Evolutionary conservation across 257 asterid species (phyloP).

Genomic region (Nicotiana attenuata): DNA sequence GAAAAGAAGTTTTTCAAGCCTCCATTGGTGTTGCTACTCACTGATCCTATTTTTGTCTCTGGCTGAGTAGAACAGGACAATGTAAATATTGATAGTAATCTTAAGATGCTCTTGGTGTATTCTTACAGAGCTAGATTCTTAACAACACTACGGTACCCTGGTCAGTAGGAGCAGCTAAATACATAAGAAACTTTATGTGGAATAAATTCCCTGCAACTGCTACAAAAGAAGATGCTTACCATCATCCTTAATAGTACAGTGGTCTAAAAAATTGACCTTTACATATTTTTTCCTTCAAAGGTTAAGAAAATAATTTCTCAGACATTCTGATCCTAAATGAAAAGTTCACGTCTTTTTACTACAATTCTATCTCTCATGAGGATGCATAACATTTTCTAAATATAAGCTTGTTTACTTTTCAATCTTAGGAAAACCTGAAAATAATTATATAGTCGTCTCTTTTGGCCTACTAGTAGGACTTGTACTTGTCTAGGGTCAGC

Average conservation of each 20-base stretch:
- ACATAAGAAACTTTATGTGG: not conserved
- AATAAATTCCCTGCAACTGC: conserved; percentile 4
- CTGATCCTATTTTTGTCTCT: not conserved
- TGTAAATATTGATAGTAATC: not conserved
- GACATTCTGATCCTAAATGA: not conserved
- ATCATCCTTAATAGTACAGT: not conserved
- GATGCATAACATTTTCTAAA: not conserved
- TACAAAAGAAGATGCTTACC: not conserved
- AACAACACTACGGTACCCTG: not conserved
- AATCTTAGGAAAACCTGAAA: not conserved
- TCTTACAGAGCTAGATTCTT: not conserved
- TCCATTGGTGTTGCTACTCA: not conserved
- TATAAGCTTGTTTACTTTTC: not conserved
- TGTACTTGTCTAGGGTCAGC: not conserved
- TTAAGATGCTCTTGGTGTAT: not conserved
- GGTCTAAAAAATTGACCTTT: not conserved
- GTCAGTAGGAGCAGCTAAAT: not conserved
- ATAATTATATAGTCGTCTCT: not conserved
- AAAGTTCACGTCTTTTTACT: not conserved
- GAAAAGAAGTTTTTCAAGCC: not conserved
- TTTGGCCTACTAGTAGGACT: not conserved
- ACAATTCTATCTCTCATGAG: not conserved
- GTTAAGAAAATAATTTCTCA: not conserved
- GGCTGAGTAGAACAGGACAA: not conserved
- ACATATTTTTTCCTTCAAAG: not conserved